A percentile compares a stretch with the other conserved stretches of the same genome.
Evolutionary conservation across 225 moss, liverwort and hornwort genomes (phyloP).

Genomic region (Antitrichia curtipendula): DNA sequence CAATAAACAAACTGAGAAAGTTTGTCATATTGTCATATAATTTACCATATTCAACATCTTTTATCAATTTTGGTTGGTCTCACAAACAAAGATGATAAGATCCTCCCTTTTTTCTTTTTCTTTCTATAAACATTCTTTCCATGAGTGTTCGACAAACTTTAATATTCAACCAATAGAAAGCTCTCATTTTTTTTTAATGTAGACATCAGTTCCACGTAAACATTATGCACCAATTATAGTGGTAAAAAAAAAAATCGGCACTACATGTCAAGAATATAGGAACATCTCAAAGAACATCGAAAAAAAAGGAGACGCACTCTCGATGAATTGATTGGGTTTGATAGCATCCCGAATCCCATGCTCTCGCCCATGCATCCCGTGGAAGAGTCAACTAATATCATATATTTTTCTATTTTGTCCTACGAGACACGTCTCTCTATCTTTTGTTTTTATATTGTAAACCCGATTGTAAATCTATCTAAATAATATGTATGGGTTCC

Average conservation of each 20-base stretch:
- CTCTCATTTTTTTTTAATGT: background rate
- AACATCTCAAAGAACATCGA: background rate
- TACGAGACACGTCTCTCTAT: background rate
- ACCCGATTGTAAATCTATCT: too few species aligned
- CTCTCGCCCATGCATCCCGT: too few species aligned
- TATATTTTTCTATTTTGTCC: background rate
- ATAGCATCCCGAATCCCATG: too few species aligned
- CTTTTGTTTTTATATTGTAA: background rate
- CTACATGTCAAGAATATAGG: background rate
- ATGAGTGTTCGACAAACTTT: too few species aligned
- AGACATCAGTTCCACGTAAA: background rate
- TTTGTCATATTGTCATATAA: background rate
- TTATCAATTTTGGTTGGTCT: accelerated
- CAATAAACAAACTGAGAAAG: accelerated
- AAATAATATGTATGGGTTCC: background rate
- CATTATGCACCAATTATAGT: background rate
- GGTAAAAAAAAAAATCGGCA: too few species aligned
- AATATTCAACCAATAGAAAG: background rate
- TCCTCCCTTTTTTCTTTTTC: background rate
- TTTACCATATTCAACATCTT: background rate
- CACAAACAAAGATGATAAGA: accelerated
- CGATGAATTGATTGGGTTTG: background rate
- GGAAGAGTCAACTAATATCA: background rate
- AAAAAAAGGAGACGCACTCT: background rate
- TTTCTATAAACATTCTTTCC: background rate